Evolutionary conservation across 2,329 filamentous ascomycete genomes (phyloP).

Genomic region (Talaromyces rugulosus): DNA sequence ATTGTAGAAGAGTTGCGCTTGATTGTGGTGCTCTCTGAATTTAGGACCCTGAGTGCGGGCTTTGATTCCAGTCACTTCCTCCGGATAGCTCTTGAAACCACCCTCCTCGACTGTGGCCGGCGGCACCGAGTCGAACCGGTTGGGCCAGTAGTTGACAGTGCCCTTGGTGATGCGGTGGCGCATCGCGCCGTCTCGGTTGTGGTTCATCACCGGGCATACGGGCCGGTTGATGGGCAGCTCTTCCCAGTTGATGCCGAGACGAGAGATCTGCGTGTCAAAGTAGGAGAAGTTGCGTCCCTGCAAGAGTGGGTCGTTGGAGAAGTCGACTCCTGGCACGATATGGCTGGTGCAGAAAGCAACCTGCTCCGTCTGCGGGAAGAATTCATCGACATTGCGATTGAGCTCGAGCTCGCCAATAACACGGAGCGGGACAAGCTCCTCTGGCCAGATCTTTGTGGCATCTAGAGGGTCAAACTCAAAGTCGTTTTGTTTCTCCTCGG

Average conservation of each 20-base stretch:
- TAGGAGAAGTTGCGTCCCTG: constrained; percentile 68
- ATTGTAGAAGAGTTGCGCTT: constrained; percentile 81
- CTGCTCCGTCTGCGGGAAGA: constrained; percentile 78
- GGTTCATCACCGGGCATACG: constrained; percentile 66
- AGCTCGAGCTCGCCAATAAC: constrained; percentile 77
- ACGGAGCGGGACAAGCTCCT: constrained; percentile 68
- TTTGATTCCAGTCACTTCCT: constrained; percentile 67
- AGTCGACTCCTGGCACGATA: constrained; percentile 72
- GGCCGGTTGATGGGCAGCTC: constrained; percentile 68
- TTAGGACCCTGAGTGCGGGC: constrained; percentile 62
- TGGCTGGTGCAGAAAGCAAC: constrained; percentile 78
- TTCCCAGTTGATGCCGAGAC: constrained; percentile 65
- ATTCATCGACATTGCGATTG: constrained; percentile 76
- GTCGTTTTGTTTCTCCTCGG: constrained; percentile 66
- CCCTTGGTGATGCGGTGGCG: constrained; percentile 71
- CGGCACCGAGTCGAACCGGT: constrained; percentile 60
- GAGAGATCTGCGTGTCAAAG: constrained; percentile 53
- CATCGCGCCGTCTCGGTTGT: constrained; percentile 68
- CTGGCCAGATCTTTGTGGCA: constrained; percentile 81
- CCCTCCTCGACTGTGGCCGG: constrained; percentile 61
- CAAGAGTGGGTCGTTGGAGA: constrained; percentile 69
- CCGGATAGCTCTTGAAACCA: constrained; percentile 64
- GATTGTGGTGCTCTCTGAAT: constrained; percentile 72
- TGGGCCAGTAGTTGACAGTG: constrained; percentile 75
- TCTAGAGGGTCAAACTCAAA: constrained; percentile 86